These are phyloP conservation scores for Eragrostis tef DNA, from an alignment of 202 grass and related monocot species.

Conservation along the genomic window DNA sequence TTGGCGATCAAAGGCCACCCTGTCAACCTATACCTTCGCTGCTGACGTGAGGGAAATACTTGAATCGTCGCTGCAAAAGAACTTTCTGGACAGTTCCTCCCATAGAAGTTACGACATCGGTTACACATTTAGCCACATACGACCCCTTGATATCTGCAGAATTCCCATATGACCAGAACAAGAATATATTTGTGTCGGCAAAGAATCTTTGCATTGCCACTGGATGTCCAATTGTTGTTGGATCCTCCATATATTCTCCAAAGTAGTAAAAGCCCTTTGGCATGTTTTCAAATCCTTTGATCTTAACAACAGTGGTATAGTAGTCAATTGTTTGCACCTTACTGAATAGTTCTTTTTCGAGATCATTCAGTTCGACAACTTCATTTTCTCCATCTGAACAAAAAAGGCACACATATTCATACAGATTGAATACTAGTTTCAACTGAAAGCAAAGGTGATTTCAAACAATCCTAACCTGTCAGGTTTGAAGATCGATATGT, in stretches of 20 bases:
- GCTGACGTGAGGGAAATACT: slow-evolving; percentile 78
- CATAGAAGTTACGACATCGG: slow-evolving; percentile 56
- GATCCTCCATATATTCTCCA: slow-evolving; percentile 73
- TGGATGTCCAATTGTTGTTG: slow-evolving; percentile 62
- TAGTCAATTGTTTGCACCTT: slow-evolving; percentile 74
- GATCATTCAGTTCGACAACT: slow-evolving; percentile 67
- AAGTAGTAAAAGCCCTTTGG: slow-evolving; percentile 80
- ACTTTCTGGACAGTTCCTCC: slow-evolving; percentile 63
- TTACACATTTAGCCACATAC: slow-evolving; percentile 61
- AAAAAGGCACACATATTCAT: slow-evolving; percentile 33
- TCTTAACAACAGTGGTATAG: slow-evolving; percentile 68
- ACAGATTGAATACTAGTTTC: slow-evolving; percentile 22
- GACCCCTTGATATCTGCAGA: slow-evolving; percentile 60
- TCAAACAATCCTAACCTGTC: slow-evolving; percentile 54
- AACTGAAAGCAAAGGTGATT: slow-evolving; percentile 26
- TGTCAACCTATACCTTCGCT: slow-evolving; percentile 56
- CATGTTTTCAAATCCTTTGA: slow-evolving; percentile 68
- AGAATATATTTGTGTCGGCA: slow-evolving; percentile 64
- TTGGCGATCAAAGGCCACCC: slow-evolving; percentile 18
- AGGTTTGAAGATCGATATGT: slow-evolving; percentile 64
- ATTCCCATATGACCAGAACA: slow-evolving; percentile 85
- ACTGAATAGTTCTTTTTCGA: slow-evolving; percentile 69
- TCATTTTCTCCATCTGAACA: slow-evolving; percentile 60
- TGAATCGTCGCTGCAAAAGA: slow-evolving; percentile 68
- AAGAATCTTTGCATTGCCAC: slow-evolving; percentile 85